Base-by-base conservation (phyloP, 2,329 filamentous ascomycete genomes). In the Zymoseptoria pseudotritici region DNA sequence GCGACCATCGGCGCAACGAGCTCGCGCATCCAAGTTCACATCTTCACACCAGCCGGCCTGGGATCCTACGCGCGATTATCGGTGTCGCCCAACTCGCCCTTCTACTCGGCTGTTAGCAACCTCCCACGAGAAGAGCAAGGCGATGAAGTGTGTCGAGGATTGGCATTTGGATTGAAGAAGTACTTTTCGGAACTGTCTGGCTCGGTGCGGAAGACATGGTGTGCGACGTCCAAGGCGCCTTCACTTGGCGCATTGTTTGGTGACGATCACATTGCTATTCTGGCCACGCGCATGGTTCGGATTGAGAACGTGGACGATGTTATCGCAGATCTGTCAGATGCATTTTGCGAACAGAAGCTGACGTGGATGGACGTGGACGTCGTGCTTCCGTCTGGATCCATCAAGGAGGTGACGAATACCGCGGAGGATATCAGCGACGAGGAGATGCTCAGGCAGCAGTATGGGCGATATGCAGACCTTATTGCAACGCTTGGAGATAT, bases 121-220 rank as follows among this genome's bases (percentile, higher is more conserved):
- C 83, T 99, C 51, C 91, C 94, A 50, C 88, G 91, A 72, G 93
- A 97, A 73, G 91, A 92, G 75, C 94, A 97, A 78, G 93, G 93
- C 70, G 93, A 97, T 73, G 93, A 97, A 75, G 82, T 96, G 65
- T 95, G 89, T 76, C 87, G 94, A 53, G 94, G 88, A 19, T 82
- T 99, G 58, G 94, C 93, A 54, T 96, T 97, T 75, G 91, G 90
- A 59, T 81, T 99, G 66, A 88, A 88, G 79, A 97, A 96, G 74
- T 99, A 97, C 80, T 97, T 97, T 72, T 83, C 84, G 62, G 93
- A 97, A 76, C 81, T 99, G 56, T 86, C 92, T 21, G 83, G 88
- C 58, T 79, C 83, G 46, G 87, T 91, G 71, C 96, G 91, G 79
- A 81, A 80, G 68, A 82, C 85, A 62, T 82, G 96, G 73, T 85